Evolutionary conservation across 192 early-diverging fungal species (phyloP), one percentile per base, ranked within the genome.

Genomic region (Pilaira anomala): DNA sequence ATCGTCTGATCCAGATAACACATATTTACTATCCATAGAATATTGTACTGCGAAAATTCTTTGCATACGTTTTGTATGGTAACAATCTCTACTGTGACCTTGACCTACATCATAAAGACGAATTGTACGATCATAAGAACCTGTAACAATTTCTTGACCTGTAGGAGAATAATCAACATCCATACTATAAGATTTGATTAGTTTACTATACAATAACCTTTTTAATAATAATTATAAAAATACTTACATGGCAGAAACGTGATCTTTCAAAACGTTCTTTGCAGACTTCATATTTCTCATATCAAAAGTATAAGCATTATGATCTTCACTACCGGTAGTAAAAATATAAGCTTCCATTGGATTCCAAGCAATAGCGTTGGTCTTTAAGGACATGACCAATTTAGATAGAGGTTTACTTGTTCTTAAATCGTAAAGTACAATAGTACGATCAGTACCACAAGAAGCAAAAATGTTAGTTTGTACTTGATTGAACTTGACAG

Each of bases 31-130:
- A 73, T 99, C 97, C 92, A 96, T 93, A 51, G 87, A 89, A 74
- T 82, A 99, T 60, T 89, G 85, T 19, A 95, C 95, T 58, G 89
- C 90, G 70, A 97, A 98, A 28, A 97, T 85, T 16, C 88, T 81
- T 74, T 98, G 97, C 97, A 99, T 99, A 55, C 97, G 92, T 77
- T 97, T 94, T 9, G 96, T 93, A 78, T 97, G 94, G 76, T 99
- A 99, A 30, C 94, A 83, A 69, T 98, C 97, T 40, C 92, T 85
- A 54, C 84, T 87, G 73, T 93, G 90, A 13, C 94, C 94, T 7
- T 84, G 76, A 25, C 85, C 75, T 3, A 84, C 83, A 42, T 90
- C 84, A 79, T 87, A 99, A 22, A 99, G 86, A 26, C 96, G 86
- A 21, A 99, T 63, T 0, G 95, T 90, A 40, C 88, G 86, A 73